Base-by-base conservation (phyloP, 345 rosid genomes). In the Theobroma cacao region DNA sequence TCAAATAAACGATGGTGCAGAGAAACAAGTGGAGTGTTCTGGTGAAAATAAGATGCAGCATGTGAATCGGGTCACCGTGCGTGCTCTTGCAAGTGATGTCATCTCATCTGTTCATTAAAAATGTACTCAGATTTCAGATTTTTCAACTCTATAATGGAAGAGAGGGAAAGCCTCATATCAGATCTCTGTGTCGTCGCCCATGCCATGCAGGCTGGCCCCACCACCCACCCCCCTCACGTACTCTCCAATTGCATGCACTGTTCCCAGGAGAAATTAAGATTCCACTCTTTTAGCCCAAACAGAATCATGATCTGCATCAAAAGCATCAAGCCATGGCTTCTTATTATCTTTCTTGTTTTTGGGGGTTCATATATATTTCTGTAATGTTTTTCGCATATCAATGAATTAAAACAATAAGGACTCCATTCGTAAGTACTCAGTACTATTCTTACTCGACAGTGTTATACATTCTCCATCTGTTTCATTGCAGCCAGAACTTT, bases 131-230 rank as follows among this genome's bases (percentile, higher is more conserved):
- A 34, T 50, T 30, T 12, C 75, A 72, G 62, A 33, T 72, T 11
- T 18, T 52, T 58, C 36, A 52, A 52, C 31, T 52, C 75, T n/a
- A 65, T 38, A 38, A 52, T 70, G 59, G 74, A 70, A 15, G 74
- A 15, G 74, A 70, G 74, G 55, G 74, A 64, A 64, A 7, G 18
- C 47, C 4, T 22, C 24, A 38, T 38, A 65, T 36, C 71, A 65
- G 10, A 65, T 65, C 71, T 65, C 71, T 38, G 24, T 47, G 74
- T 28, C 69, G 45, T 65, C n/a, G n/a, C 53, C 58, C 38, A 69
- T 47, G 74, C 58, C 74, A 69, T 69, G 74, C 58, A 26, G 30
- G n/a, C 38, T 47, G 56, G 74, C 38, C 74, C 74, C 74, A 65
- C n/a, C 45, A 41, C 45, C 41, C 41, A n/a, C 1, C 48, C 5